Base-by-base conservation (phyloP, 306 rosid genomes). In the Biancaea sappan region DNA sequence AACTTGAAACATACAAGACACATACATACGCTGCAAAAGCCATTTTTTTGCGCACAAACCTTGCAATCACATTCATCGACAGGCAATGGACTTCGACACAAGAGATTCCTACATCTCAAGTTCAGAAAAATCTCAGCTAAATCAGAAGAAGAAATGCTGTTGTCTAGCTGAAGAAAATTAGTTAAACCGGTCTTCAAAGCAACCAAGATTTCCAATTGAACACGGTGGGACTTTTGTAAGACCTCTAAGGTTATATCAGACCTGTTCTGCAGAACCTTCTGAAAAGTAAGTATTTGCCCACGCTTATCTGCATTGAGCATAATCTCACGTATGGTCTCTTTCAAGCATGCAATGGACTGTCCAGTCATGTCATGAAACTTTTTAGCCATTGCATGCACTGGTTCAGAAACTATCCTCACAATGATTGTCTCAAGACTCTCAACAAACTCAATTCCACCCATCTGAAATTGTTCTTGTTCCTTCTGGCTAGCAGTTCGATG, bases 11-110 rank as follows among this genome's bases (percentile, higher is more conserved):
- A 94, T 57, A 92, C 92, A 74, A 94, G 96, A 75, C 99, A 94
- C 99, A 90, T 94, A 64, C 99, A 94, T 29, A 84, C 82, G 79
- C 97, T 90, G 86, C 99, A 94, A 92, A 94, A 94, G 47, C 99
- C 99, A 76, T 38, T 90, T 87, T 86, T 94, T 69, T 79, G 96
- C 1, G 24, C 84, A 75, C 99, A 94, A 79, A 92, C 88, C 76
- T 92, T 92, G 89, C 99, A 94, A 86, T 94, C 99, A 82, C 99
- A 94, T 80, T 94, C 99, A 70, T 94, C 98, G 51, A 91, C 98
- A 24, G 97, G 97, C 83, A 94, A 75, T 72, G 74, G 84, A 78
- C 87, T 90, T 71, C 62, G 83, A 71, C 99, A 94, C 18, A 86
- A 57, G 25, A 84, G 76, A 86, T 94, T 94, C 83, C 86, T 84